Base-by-base conservation (phyloP, 805 yeast genomes). In the Myxozyma mucilagina region DNA sequence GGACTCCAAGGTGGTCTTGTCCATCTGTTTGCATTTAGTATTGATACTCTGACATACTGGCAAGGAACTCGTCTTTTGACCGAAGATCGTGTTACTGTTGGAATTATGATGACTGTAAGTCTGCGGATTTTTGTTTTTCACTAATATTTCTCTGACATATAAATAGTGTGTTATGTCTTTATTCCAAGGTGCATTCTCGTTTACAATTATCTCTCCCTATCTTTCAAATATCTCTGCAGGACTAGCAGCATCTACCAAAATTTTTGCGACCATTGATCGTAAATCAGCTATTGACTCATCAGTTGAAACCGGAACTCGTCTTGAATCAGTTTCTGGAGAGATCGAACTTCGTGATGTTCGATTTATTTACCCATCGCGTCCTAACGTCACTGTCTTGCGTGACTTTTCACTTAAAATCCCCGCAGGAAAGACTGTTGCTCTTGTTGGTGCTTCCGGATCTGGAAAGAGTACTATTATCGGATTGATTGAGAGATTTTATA, bases 361-460 rank as follows among this genome's bases (percentile, higher is more conserved):
- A 38, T 72, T 72, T 49, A 65, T 70, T 31, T 72, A 72, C 43
- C 75, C 75, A 1, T 67, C 75, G 8, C 67, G 75, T 8, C 72
- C 74, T 3, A 68, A 71, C 31, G 72, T 69, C 18, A 60, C 68
- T n/a, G 68, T 72, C n/a, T 54, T 73, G 14, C 53, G 62, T 9
- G 63, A 71, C 59, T 63, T 70, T 53, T 51, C 59, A 29, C 68
- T 72, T 31, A 47, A 55, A 13, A 50, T 73, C 83, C 91, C 92
- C 7, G 87, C 93, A 1, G 97, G 97, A 10, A 74, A 85, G 68
- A 90, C 88, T 67, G 93, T 90, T 43, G 97, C 97, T 11, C 83
- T 90, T 67, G 97, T 90, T 20, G 97, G 97, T 1, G 86, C 96
- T 91, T 3, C 86, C 89, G 29, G 97, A 8, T 68, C 72, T n/a